Conservation (phyloP, 1,284 basidiomycete species). For the Trichosporon sp. region DNA sequence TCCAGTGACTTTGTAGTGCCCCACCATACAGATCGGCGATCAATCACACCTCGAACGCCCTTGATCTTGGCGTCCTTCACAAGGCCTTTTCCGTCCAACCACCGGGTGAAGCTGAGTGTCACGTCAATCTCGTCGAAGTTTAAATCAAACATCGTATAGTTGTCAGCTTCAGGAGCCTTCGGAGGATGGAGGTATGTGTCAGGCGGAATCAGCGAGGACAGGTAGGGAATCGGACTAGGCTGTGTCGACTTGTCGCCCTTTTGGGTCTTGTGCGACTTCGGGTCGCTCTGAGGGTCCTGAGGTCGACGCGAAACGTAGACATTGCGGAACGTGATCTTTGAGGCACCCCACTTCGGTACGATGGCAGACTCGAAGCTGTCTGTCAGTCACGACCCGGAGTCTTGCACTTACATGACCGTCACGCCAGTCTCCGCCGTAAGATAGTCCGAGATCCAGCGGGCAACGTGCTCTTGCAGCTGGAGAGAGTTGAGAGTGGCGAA, state of each 20-base stretch:
- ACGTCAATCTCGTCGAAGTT: slow-evolving; percentile 95
- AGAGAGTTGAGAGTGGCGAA: slow-evolving; percentile 88
- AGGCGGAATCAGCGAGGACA: slow-evolving; percentile 46
- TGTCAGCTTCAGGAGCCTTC: slow-evolving; percentile 52
- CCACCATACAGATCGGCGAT: slow-evolving; percentile 86
- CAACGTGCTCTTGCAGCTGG: slow-evolving; percentile 88
- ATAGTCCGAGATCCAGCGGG: slow-evolving; percentile 86
- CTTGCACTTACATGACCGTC: slow-evolving; percentile 67
- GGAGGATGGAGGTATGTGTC: slow-evolving; percentile 44
- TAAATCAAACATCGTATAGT: slow-evolving; percentile 86
- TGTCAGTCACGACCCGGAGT: background rate
- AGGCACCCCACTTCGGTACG: slow-evolving; percentile 96
- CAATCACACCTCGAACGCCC: slow-evolving; percentile 90
- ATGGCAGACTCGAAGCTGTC: slow-evolving; percentile 87
- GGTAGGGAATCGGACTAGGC: slow-evolving; percentile 46
- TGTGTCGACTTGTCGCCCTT: slow-evolving; percentile 35
- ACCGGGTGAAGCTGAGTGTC: slow-evolving; percentile 85
- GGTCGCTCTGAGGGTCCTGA: slow-evolving; percentile 36
- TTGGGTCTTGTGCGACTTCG: slow-evolving; percentile 45
- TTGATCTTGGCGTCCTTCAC: slow-evolving; percentile 87
- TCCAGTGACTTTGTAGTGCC: slow-evolving; percentile 76
- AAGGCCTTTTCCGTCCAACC: slow-evolving; percentile 95
- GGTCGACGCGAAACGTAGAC: slow-evolving; percentile 90
- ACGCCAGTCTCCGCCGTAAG: slow-evolving; percentile 91
- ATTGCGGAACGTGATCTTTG: slow-evolving; percentile 92